These are phyloP conservation scores for Candida dajiaensis DNA, from an alignment of 805 yeast species.

Conservation along the genomic window DNA sequence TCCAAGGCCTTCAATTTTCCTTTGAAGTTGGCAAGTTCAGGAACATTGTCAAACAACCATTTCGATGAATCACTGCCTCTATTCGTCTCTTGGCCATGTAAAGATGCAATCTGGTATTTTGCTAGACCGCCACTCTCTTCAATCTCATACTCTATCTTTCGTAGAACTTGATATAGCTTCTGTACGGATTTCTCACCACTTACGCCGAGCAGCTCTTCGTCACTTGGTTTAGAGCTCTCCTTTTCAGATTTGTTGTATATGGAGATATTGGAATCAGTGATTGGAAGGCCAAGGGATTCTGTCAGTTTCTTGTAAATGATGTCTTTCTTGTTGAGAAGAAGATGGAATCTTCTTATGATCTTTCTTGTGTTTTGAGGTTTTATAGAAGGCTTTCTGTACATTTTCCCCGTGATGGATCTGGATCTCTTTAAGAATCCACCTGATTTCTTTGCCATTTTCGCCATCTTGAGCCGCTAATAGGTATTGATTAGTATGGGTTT, in stretches of 20 bases:
- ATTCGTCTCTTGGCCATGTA: constrained; percentile 68
- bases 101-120: constrained; percentile 79
- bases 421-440: constrained; percentile 14
- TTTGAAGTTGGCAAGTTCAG: constrained; percentile 24
- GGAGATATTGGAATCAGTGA: constrained; percentile 22
- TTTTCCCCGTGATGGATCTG: constrained; percentile 25
- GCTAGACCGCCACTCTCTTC: constrained; percentile 67
- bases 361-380: constrained; percentile 71
- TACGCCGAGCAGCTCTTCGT: constrained; percentile 12
- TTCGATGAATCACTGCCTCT: constrained; percentile 94
- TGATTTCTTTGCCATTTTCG: constrained; percentile 1
- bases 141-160: constrained; percentile 57
- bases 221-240: constrained; percentile 9
- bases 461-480: not conserved
- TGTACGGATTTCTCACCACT: constrained; percentile 11
- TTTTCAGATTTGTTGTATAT: constrained; percentile 5
- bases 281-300: constrained; percentile 11
- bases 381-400: constrained; percentile 37
- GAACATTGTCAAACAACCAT: constrained; percentile 67
- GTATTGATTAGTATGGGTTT: not conserved
- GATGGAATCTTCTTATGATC: constrained; percentile 73
- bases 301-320: constrained; percentile 32
- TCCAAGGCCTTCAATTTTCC: constrained; percentile 50
- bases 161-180: constrained; percentile 31
- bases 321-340: constrained; percentile 51